Base-by-base conservation (phyloP, 306 rosid species). In the Crotalaria pallida region DNA sequence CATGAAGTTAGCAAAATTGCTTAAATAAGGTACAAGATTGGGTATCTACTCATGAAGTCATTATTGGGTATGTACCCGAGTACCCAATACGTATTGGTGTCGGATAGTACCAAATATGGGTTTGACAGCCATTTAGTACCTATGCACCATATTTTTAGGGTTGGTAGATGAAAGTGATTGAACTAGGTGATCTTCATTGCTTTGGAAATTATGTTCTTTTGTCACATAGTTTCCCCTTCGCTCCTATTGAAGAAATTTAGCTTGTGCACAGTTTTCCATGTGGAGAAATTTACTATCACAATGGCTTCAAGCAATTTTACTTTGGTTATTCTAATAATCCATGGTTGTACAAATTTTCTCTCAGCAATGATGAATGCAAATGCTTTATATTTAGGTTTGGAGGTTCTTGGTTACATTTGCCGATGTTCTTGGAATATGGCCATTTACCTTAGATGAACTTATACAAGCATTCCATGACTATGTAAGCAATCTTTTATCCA, bases 391-490 rank as follows among this genome's bases (percentile, higher is more conserved):
- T n/a, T 72, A 88, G 96, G 96, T 65, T 52, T 90, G 96, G 96
- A 88, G 83, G 80, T 90, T 90, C 83, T 82, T 88, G 81, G 74
- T 86, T 74, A 84, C 94, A 47, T 90, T 90, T 73, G 84, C 83
- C 2, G 94, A 90, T 76, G 85, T 83, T 79, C 90, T 91, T 69
- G 90, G 89, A 60, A 82, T 86, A 44, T 88, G 97, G 92, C 77
- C 96, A 0, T 91, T 91, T 82, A 91, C 97, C 49, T 79, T 91
- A 64, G 97, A 91, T 81, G 97, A 91, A 72, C 82, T 91, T 58
- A n/a, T 86, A 41, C 97, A 88, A 83, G 92, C 97, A 63, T 86
- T 88, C 76, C 97, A 91, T 81, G 97, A 91, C 59, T 81, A 88
- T 76, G 96, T 91, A 80, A 76, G 92, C 52, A 27, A 36, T 48